These are phyloP conservation scores for Syzygium syzygioides DNA, from an alignment of 441 rosid species.

Conservation along the genomic window DNA sequence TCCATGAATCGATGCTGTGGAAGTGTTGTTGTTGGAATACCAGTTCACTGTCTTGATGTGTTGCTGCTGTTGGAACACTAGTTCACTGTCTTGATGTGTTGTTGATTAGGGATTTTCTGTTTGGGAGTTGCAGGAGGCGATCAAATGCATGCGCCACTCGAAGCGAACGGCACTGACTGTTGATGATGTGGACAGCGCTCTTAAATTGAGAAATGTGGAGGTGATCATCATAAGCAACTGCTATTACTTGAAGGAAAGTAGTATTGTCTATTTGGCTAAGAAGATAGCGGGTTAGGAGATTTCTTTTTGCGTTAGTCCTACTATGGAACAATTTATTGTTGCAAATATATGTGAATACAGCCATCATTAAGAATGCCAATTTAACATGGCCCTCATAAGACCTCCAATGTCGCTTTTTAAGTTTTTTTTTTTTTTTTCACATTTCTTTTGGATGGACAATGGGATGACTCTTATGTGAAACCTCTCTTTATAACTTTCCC, in stretches of 20 bases:
- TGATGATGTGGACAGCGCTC: neutral
- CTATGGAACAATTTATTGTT: neutral
- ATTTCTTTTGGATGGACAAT: neutral
- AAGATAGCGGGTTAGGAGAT: neutral
- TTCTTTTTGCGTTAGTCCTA: neutral
- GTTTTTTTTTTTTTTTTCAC: neutral
- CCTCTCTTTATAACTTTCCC: neutral
- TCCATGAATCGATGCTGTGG: neutral
- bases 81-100: neutral
- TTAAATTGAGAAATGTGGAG: slow-evolving; percentile 2
- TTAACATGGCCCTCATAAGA: neutral
- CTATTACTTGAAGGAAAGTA: neutral
- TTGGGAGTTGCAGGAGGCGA: slow-evolving; percentile 1
- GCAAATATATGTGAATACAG: neutral
- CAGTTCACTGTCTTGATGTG: neutral
- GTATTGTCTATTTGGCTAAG: neutral
- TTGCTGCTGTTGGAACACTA: neutral
- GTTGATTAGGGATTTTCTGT: neutral
- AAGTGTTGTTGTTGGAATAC: neutral
- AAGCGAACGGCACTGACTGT: neutral
- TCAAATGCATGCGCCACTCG: slow-evolving; percentile 6
- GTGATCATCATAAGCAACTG: neutral
- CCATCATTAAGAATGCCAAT: neutral
- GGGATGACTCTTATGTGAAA: neutral
- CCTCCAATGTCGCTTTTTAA: neutral